phyloP scores from a whole-genome alignment of 2,329 filamentous ascomycete species.

The Cytospora leucostoma region DNA sequence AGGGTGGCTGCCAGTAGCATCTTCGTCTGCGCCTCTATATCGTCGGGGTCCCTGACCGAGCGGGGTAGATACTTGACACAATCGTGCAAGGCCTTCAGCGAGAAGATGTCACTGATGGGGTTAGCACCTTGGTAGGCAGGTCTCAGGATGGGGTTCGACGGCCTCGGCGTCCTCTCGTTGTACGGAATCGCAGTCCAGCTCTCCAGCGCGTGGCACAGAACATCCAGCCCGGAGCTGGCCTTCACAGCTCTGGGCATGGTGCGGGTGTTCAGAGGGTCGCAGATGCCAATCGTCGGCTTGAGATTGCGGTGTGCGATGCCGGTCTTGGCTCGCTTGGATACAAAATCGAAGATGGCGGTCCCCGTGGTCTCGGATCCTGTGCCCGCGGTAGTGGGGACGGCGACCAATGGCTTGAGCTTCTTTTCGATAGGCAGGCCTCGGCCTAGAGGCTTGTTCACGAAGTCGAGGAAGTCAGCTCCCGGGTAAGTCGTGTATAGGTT shows the following conservation, averaged over 20 bases:
- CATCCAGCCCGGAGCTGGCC: slow-evolving; percentile 87
- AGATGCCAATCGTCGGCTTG: slow-evolving; percentile 91
- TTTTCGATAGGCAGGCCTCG: slow-evolving; percentile 75
- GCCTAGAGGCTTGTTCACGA: slow-evolving; percentile 93
- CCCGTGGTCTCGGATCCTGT: slow-evolving; percentile 94
- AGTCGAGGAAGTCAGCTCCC: slow-evolving; percentile 92
- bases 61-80: slow-evolving; percentile 93
- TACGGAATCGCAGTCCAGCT: slow-evolving; percentile 98
- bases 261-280: slow-evolving; percentile 81
- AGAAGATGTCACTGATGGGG: slow-evolving; percentile 97
- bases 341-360: slow-evolving; percentile 96
- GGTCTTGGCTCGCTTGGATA: slow-evolving; percentile 87
- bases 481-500: slow-evolving; percentile 92
- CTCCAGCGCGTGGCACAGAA: slow-evolving; percentile 92
- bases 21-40: slow-evolving; percentile 87
- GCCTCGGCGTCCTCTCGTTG: slow-evolving; percentile 79
- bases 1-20: slow-evolving; percentile 95
- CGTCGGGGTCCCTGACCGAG: slow-evolving; percentile 83
- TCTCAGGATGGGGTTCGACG: slow-evolving; percentile 83
- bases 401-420: slow-evolving; percentile 73
- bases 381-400: slow-evolving; percentile 82
- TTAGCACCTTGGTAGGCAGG: slow-evolving; percentile 97
- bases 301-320: slow-evolving; percentile 93
- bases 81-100: slow-evolving; percentile 75
- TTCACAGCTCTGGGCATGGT: slow-evolving; percentile 97